Conservation (phyloP, 2,329 filamentous ascomycete species). For the Colletotrichum salicis region DNA sequence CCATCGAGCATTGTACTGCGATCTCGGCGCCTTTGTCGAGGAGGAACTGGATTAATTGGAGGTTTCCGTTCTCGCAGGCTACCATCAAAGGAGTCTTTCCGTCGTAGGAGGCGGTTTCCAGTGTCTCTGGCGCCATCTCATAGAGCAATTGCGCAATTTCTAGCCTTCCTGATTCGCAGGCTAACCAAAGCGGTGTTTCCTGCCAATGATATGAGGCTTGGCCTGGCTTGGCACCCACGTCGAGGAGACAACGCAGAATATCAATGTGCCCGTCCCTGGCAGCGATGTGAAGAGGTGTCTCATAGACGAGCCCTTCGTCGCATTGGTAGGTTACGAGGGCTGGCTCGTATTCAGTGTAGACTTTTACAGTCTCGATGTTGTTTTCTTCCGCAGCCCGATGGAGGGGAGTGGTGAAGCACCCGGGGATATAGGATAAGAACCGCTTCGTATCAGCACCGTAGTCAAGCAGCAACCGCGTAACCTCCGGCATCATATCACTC, state of each 20-base stretch:
- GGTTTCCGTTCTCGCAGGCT: constrained; percentile 33
- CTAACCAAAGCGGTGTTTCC: constrained; percentile 37
- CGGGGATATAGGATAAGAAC: constrained; percentile 6
- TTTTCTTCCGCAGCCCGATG: constrained; percentile 35
- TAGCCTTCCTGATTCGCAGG: constrained; percentile 30
- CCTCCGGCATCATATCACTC: constrained; percentile 20
- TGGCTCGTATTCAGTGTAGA: constrained; percentile 38
- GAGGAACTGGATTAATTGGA: constrained; percentile 34
- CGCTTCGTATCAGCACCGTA: constrained; percentile 37
- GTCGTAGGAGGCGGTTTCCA: constrained; percentile 28
- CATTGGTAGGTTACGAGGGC: constrained; percentile 36
- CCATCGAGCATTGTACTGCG: background rate
- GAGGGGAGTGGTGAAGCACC: constrained; percentile 29
- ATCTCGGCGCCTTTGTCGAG: constrained; percentile 38
- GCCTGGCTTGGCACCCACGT: constrained; percentile 36
- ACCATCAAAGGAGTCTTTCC: constrained; percentile 36
- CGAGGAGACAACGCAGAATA: constrained; percentile 36
- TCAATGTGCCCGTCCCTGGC: constrained; percentile 27
- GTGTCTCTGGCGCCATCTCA: constrained; percentile 36
- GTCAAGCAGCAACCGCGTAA: constrained; percentile 36
- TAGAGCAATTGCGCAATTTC: constrained; percentile 37
- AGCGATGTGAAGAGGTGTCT: constrained; percentile 37
- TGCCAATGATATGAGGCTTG: constrained; percentile 23
- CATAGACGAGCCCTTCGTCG: constrained; percentile 25
- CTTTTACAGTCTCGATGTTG: constrained; percentile 31